phyloP scores from a whole-genome alignment of 208 protist species.

The Angomonas ambiguus region DNA sequence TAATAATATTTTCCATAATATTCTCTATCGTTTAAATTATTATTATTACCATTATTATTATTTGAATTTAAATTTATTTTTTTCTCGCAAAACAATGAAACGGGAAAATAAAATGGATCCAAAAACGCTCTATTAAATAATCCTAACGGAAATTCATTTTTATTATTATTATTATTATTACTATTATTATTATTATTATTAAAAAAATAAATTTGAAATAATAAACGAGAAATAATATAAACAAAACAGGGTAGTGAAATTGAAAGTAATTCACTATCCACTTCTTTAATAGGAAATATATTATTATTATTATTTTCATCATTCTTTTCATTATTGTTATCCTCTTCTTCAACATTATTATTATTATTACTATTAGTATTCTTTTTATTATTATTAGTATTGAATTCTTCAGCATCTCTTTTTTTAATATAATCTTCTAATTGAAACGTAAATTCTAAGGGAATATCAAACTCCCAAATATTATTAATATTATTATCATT shows the following conservation, averaged over 20 bases:
- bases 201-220: slow-evolving; percentile 12
- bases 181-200: neutral
- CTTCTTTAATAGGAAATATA: neutral
- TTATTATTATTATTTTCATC: too few relatives aligned
- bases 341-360: neutral
- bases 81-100: neutral
- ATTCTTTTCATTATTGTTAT: too few relatives aligned
- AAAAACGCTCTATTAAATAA: neutral
- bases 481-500: neutral
- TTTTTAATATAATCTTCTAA: slow-evolving; percentile 3
- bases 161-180: slow-evolving; percentile 1
- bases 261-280: neutral
- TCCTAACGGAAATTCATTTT: neutral
- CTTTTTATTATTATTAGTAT: neutral
- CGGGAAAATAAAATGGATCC: neutral
- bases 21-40: too few relatives aligned
- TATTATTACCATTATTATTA: neutral
- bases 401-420: neutral
- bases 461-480: neutral
- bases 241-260: neutral
- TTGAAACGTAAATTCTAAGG: neutral
- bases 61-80: too few relatives aligned
- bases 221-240: neutral
- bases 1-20: too few relatives aligned
- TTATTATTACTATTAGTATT: neutral